Base-by-base conservation (phyloP, 495 filamentous ascomycete genomes). In the Xanthoparmelia taractica region DNA sequence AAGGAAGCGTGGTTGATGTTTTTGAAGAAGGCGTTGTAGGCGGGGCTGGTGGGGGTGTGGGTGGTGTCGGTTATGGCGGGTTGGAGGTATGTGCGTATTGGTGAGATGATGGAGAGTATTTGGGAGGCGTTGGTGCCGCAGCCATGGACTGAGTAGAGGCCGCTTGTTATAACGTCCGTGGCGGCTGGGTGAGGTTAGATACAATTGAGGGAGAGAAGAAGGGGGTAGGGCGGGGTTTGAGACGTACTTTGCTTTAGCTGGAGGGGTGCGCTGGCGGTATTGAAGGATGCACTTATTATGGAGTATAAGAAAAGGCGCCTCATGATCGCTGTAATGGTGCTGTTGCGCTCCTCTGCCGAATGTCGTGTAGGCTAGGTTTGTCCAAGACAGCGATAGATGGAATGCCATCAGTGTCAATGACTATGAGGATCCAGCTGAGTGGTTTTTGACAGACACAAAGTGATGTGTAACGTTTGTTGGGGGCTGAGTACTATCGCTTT, bases 1-100 rank as follows among this genome's bases (percentile, higher is more conserved):
- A 52, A 52, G 25, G 48, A 13, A 4, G 48, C 25, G 48, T 5
- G 3, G 13, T 8, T 10, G 0, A 52, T 25, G 27, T 52, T 25
- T 31, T 52, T 52, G 48, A 52, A 52, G 48, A 52, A 52, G 25
- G 48, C 18, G 15, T 52, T 29, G 48, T 52, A 52, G 27, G 48
- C 48, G 48, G 11, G 12, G 48, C 48, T 52, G 17, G 48, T 52
- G 6, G 8, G 31, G 25, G 48, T 29, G 2, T 0, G 0, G 17
- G 0, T 0, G 48, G 13, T 31, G 27, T 52, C 48, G 48, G 6
- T 52, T 25, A 52, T 29, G 48, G 25, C 25, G 4, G 48, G 48
- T 31, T 52, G 48, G 25, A 52, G 48, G 18, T 17, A 52, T 15
- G 25, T 0, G 0, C 12, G 13, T 8, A 52, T 17, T 1, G 48